Conservation (phyloP, 2,329 filamentous ascomycete genomes). For the Arachnomyces sp. region DNA sequence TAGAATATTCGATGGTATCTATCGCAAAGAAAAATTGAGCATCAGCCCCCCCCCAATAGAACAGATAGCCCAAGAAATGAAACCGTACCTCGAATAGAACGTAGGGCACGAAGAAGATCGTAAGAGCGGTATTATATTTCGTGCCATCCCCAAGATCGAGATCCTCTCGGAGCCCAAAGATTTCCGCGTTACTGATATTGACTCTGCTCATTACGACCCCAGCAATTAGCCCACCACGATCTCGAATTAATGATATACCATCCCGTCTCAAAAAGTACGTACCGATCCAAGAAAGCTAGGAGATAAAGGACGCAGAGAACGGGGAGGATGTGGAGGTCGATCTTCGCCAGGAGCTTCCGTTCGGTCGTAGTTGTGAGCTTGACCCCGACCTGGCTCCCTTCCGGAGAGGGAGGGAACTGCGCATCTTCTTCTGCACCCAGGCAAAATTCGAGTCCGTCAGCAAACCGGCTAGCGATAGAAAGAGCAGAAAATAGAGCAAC, state of each 20-base stretch:
- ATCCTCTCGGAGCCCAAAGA: slow-evolving; percentile 57
- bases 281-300: slow-evolving; percentile 56
- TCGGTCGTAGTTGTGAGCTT: slow-evolving; percentile 40
- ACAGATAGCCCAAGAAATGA: neutral
- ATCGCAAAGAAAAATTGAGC: slow-evolving; percentile 19
- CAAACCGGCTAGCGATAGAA: too few relatives aligned
- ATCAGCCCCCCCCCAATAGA: neutral
- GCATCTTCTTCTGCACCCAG: too few relatives aligned
- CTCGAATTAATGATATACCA: neutral
- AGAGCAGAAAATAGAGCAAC: neutral
- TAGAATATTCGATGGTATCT: slow-evolving; percentile 66
- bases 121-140: slow-evolving; percentile 66
- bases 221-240: slow-evolving; percentile 8
- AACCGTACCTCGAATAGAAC: slow-evolving; percentile 40
- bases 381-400: slow-evolving; percentile 1
- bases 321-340: slow-evolving; percentile 64
- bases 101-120: slow-evolving; percentile 77
- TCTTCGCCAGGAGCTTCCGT: slow-evolving; percentile 56
- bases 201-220: slow-evolving; percentile 40
- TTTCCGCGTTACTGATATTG: slow-evolving; percentile 69
- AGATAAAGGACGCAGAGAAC: slow-evolving; percentile 65
- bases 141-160: slow-evolving; percentile 45
- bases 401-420: too few relatives aligned
- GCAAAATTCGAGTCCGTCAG: too few relatives aligned
- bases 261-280: slow-evolving; percentile 12